Conservation (phyloP, 2,329 filamentous ascomycete genomes). For the Ophiosphaerella narmari region DNA sequence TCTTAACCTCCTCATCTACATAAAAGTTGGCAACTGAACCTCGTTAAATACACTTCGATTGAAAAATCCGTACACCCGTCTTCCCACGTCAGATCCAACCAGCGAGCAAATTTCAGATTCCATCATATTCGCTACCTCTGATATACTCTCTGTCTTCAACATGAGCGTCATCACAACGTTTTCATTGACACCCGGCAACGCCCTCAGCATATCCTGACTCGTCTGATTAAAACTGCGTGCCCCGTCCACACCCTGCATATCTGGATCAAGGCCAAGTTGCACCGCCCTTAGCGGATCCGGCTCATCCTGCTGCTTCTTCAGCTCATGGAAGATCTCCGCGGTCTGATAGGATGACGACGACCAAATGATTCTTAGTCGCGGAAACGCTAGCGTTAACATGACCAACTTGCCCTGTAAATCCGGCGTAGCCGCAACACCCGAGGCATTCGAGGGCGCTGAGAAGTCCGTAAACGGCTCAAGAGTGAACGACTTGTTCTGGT, state of each 20-base stretch:
- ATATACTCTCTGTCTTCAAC: slow-evolving; percentile 73
- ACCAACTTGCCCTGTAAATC: slow-evolving; percentile 93
- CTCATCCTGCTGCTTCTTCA: slow-evolving; percentile 88
- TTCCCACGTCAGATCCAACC: slow-evolving; percentile 77
- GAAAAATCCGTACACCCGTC: slow-evolving; percentile 82
- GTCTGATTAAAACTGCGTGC: slow-evolving; percentile 78
- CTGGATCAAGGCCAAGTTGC: slow-evolving; percentile 73
- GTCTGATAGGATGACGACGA: slow-evolving; percentile 92
- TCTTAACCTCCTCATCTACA: background rate
- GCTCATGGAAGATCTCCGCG: slow-evolving; percentile 91
- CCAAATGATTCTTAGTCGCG: slow-evolving; percentile 89
- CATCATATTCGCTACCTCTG: slow-evolving; percentile 85
- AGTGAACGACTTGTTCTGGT: slow-evolving; percentile 95
- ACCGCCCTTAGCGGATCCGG: slow-evolving; percentile 90
- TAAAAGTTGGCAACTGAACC: slow-evolving; percentile 28
- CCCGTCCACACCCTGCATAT: slow-evolving; percentile 56
- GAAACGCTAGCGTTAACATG: slow-evolving; percentile 89
- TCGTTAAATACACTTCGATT: slow-evolving; percentile 60
- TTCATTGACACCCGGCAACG: slow-evolving; percentile 77
- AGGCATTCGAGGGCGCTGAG: slow-evolving; percentile 54
- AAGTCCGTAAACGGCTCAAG: slow-evolving; percentile 66
- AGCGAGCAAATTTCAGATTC: slow-evolving; percentile 71
- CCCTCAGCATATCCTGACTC: slow-evolving; percentile 86
- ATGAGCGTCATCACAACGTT: slow-evolving; percentile 77
- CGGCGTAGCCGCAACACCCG: slow-evolving; percentile 60